Conservation (phyloP, 805 yeast genomes). For the Yarrowia divulgata region DNA sequence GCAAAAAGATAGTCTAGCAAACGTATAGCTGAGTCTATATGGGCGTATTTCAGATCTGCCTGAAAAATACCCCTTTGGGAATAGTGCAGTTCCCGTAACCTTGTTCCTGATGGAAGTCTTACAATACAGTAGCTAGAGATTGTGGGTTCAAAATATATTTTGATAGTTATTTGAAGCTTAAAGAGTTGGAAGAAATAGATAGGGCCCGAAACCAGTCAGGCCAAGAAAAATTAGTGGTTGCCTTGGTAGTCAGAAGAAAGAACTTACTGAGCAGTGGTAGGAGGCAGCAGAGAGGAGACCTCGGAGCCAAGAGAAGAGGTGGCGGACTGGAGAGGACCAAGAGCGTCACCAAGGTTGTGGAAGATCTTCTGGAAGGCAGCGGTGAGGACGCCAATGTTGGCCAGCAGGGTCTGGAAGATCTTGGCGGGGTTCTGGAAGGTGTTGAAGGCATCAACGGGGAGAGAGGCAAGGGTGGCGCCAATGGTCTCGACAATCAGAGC, state of each 20-base stretch:
- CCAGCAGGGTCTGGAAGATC: conserved; percentile 27
- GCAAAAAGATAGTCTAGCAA: neutral
- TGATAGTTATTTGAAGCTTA: conserved; percentile 14
- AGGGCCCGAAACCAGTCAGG: conserved; percentile 7
- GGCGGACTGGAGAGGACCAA: conserved; percentile 15
- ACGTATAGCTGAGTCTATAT: neutral
- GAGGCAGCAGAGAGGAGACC: conserved; percentile 17
- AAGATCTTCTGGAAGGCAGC: conserved; percentile 15
- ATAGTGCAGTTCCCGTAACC: conserved; percentile 26
- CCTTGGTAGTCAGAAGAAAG: neutral
- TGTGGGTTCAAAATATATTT: neutral
- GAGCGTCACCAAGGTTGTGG: conserved; percentile 9
- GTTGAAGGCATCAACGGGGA: conserved; percentile 24
- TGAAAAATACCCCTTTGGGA: neutral
- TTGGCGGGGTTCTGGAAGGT: conserved; percentile 11
- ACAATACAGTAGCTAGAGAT: too few species aligned
- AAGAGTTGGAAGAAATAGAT: conserved; percentile 14
- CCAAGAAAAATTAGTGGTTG: neutral
- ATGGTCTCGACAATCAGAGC: conserved; percentile 34
- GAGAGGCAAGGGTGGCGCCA: conserved; percentile 22
- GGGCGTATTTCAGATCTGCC: conserved; percentile 6
- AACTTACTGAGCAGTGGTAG: conserved; percentile 13
- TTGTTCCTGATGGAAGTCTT: conserved; percentile 28
- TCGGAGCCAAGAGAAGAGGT: conserved; percentile 37
- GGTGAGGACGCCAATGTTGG: conserved; percentile 14